Evolutionary conservation across 2,329 filamentous ascomycete genomes (phyloP).

Genomic region (Curvularia hawaiiensis): DNA sequence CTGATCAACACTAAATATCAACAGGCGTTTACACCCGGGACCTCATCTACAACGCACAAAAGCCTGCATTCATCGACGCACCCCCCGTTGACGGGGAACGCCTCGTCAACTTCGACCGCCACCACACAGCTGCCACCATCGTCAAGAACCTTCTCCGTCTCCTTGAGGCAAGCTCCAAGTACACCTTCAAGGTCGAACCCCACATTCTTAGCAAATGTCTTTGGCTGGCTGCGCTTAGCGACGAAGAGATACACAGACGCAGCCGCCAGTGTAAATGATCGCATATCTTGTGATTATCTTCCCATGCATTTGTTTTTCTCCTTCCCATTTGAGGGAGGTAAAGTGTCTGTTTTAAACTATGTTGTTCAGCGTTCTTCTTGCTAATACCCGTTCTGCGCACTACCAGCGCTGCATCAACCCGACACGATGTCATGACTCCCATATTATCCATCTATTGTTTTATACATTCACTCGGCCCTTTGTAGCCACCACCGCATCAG

Average conservation of each 20-base stretch:
- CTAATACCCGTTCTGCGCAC: constrained; percentile 29
- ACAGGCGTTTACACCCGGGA: constrained; percentile 77
- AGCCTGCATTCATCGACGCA: constrained; percentile 74
- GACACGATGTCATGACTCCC: constrained; percentile 38
- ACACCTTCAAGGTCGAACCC: constrained; percentile 74
- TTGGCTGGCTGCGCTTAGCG: constrained; percentile 80
- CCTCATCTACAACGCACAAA: constrained; percentile 79
- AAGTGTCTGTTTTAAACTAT: neutral
- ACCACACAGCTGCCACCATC: constrained; percentile 74
- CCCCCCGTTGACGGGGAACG: constrained; percentile 64
- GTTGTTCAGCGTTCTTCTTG: constrained; percentile 22
- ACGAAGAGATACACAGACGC: constrained; percentile 68
- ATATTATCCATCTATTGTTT: constrained; percentile 20
- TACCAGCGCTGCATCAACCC: constrained; percentile 21
- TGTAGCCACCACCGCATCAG: constrained; percentile 14
- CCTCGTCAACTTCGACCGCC: constrained; percentile 83
- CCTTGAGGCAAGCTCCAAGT: constrained; percentile 78
- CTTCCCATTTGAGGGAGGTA: constrained; percentile 22
- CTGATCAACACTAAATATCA: constrained; percentile 15
- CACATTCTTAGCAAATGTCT: constrained; percentile 79
- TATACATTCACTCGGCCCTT: constrained; percentile 21
- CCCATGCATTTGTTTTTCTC: neutral
- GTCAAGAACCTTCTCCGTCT: constrained; percentile 80
- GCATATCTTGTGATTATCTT: constrained; percentile 10
- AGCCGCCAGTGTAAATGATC: constrained; percentile 40